Conservation (phyloP, 1,284 basidiomycete species). For the Leccinum fallax region DNA sequence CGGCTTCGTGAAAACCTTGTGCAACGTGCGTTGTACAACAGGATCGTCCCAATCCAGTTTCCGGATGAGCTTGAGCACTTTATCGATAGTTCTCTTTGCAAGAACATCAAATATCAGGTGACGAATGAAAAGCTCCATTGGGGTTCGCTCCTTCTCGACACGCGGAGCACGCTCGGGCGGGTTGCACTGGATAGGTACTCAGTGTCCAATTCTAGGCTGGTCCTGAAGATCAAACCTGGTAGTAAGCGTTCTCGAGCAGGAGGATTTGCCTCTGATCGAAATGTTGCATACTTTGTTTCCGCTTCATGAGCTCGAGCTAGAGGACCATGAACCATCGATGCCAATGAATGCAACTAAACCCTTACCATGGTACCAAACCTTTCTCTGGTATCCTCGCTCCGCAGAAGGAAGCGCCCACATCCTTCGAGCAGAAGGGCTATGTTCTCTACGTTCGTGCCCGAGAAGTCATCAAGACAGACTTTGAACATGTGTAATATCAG, state of each 20-base stretch:
- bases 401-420: conserved; percentile 90
- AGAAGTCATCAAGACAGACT: conserved; percentile 95
- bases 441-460: conserved; percentile 91
- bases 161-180: conserved; percentile 91
- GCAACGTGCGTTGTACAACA: conserved; percentile 52
- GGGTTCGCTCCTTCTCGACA: conserved; percentile 83
- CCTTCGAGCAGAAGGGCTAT: conserved; percentile 90
- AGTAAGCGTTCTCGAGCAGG: conserved; percentile 97
- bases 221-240: conserved; percentile 63
- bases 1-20: conserved; percentile 91
- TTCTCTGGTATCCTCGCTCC: conserved; percentile 85
- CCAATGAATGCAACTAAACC: conserved; percentile 1
- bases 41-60: conserved; percentile 95
- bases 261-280: conserved; percentile 90
- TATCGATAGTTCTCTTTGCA: conserved; percentile 89
- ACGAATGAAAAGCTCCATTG: conserved; percentile 91
- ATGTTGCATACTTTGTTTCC: conserved; percentile 92
- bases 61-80: conserved; percentile 88
- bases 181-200: conserved; percentile 72
- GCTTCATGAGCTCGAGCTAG: conserved; percentile 90
- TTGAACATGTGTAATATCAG: conserved; percentile 95
- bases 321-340: conserved; percentile 10
- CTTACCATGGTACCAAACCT: conserved; percentile 81
- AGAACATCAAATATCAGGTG: conserved; percentile 93
- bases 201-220: conserved; percentile 5